phyloP scores from a whole-genome alignment of 2,329 filamentous ascomycete genomes.

The Diaporthe ampelina region DNA sequence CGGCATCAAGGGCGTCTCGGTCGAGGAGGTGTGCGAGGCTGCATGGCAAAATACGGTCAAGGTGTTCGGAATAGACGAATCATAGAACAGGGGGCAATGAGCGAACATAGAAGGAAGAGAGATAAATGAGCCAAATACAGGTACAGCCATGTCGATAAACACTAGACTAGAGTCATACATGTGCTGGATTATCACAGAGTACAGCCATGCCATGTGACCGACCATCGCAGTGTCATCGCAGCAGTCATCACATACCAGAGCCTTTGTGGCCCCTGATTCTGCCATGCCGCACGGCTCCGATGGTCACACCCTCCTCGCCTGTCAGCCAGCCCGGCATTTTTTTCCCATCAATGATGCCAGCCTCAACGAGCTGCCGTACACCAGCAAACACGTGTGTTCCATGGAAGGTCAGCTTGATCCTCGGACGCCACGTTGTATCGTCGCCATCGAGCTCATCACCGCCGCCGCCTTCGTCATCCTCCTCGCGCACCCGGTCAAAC shows the following conservation, averaged over 20 bases:
- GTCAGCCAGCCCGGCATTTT: slow-evolving; percentile 93
- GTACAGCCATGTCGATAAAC: too few relatives aligned
- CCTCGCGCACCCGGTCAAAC: slow-evolving; percentile 51
- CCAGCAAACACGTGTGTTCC: slow-evolving; percentile 87
- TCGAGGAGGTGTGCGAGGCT: slow-evolving; percentile 88
- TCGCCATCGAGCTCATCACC: slow-evolving; percentile 46
- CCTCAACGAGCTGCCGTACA: slow-evolving; percentile 81
- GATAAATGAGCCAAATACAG: not conserved
- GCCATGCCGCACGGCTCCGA: slow-evolving; percentile 77
- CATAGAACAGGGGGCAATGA: slow-evolving; percentile 46
- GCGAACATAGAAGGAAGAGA: slow-evolving; percentile 39
- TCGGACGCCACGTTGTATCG: slow-evolving; percentile 65
- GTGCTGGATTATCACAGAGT: slow-evolving; percentile 30
- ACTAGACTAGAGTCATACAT: not conserved
- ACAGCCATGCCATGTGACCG: slow-evolving; percentile 35
- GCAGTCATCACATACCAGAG: slow-evolving; percentile 59
- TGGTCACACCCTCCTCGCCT: slow-evolving; percentile 85
- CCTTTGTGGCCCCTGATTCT: slow-evolving; percentile 72
- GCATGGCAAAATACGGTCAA: slow-evolving; percentile 85
- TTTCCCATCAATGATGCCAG: slow-evolving; percentile 80
- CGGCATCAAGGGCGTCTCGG: slow-evolving; percentile 81
- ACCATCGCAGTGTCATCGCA: not conserved
- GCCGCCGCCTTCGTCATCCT: slow-evolving; percentile 44
- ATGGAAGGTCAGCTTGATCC: slow-evolving; percentile 76
- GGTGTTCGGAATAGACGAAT: slow-evolving; percentile 80